Conservation (phyloP, 108 stramenopile species). For the Chaetoceros tenuissimus region DNA sequence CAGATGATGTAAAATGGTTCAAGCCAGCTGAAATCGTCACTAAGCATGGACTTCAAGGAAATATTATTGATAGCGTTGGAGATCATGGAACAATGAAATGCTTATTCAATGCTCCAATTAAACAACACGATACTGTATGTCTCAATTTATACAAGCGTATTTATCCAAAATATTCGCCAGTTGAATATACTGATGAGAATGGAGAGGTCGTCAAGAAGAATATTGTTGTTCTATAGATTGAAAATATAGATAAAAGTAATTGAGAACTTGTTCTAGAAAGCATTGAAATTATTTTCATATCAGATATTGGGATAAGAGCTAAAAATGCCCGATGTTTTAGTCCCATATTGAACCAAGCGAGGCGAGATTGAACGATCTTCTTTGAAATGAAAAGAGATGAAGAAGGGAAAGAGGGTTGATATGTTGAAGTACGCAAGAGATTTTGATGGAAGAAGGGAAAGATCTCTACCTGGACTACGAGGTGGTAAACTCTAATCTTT, state of each 20-base stretch:
- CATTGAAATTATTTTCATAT: too few species aligned
- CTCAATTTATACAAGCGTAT: constrained; percentile 96
- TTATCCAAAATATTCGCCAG: constrained; percentile 88
- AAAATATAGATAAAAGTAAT: background rate
- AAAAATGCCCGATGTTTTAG: too few species aligned
- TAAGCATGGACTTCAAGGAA: constrained; percentile 94
- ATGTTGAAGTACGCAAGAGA: too few species aligned
- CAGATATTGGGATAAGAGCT: too few species aligned
- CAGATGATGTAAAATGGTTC: constrained; percentile 98
- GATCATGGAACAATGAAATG: constrained; percentile 99
- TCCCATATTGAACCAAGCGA: too few species aligned
- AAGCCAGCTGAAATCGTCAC: constrained; percentile 93
- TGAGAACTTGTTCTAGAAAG: too few species aligned
- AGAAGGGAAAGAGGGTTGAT: too few species aligned
- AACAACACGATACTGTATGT: constrained; percentile 97
- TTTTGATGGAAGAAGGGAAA: too few species aligned
- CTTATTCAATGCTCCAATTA: constrained; percentile 91
- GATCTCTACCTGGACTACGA: too few species aligned
- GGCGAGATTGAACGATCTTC: too few species aligned
- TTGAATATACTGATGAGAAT: constrained; percentile 9
- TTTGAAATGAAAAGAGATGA: too few species aligned
- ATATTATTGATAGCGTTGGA: constrained; percentile 93
- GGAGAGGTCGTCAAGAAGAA: constrained; percentile 1
- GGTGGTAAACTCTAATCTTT: too few species aligned
- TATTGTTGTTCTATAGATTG: background rate